Evolutionary conservation across 2,329 filamentous ascomycete genomes (phyloP).

Genomic region (Pseudogymnoascus sp.): DNA sequence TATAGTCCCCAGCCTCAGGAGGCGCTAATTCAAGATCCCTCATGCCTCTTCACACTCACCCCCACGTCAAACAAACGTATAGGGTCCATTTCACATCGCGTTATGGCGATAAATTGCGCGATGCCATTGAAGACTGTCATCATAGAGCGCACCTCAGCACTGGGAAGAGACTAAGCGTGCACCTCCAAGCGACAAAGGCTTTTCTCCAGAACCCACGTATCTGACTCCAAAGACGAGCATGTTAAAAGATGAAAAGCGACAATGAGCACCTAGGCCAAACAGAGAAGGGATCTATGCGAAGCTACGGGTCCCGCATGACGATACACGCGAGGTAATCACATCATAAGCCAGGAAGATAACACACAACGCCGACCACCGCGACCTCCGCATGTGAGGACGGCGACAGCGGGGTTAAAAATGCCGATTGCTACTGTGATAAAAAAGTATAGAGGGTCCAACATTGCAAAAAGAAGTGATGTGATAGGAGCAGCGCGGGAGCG

Average conservation of each 20-base stretch:
- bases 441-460: neutral
- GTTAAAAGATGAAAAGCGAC: neutral
- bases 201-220: neutral
- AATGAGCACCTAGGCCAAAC: conserved; percentile 1
- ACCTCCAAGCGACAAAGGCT: neutral
- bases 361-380: neutral
- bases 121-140: conserved; percentile 1
- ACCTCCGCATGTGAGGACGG: neutral
- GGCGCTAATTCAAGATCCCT: neutral
- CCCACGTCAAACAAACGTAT: neutral
- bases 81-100: neutral
- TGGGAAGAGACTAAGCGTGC: neutral
- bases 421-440: neutral
- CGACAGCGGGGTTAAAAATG: conserved; percentile 1
- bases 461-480: conserved; percentile 2
- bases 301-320: neutral
- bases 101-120: conserved; percentile 4
- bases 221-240: neutral
- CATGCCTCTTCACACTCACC: neutral
- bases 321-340: conserved; percentile 5
- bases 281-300: neutral
- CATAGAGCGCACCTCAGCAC: conserved; percentile 5
- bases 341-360: conserved; percentile 1
- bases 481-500: neutral
- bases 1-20: neutral